phyloP scores from a whole-genome alignment of 2,329 filamentous ascomycete genomes.

The Penicillium hesseltinei region DNA sequence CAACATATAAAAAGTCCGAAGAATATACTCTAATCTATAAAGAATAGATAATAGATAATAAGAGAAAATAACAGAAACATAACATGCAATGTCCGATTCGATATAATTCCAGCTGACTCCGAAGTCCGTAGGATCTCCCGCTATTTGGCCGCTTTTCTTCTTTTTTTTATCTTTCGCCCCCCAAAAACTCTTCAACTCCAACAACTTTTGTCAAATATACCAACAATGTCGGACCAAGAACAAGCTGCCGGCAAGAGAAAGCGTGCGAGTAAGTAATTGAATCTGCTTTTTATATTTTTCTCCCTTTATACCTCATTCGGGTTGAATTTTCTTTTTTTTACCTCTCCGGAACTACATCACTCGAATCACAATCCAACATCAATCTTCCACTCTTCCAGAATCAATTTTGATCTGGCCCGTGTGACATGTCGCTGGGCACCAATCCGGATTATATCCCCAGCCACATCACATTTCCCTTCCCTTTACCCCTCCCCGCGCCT shows the following conservation, averaged over 20 bases:
- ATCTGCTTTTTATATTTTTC: not conserved
- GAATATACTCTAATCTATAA: not conserved
- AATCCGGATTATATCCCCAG: not conserved
- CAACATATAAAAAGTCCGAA: not conserved
- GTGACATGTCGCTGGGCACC: not conserved
- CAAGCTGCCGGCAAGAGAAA: conserved; percentile 40
- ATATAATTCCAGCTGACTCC: not conserved
- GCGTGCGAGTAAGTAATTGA: conserved; percentile 38
- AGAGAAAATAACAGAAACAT: too few species aligned
- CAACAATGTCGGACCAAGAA: conserved; percentile 32
- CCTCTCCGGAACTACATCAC: not conserved
- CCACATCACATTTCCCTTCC: not conserved
- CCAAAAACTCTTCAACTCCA: conserved; percentile 24
- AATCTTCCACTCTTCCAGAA: not conserved
- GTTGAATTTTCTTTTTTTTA: not conserved
- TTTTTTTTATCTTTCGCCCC: not conserved
- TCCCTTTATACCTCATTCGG: not conserved
- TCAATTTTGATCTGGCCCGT: not conserved
- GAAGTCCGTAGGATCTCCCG: not conserved
- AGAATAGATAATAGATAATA: not conserved
- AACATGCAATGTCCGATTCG: not conserved
- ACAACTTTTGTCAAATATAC: conserved; percentile 7
- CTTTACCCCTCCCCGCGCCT: conserved; percentile 3
- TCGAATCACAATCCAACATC: not conserved
- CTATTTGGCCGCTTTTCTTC: not conserved